Evolutionary conservation across 106 monocot species (phyloP).

Genomic region (Ottelia alismoides): DNA sequence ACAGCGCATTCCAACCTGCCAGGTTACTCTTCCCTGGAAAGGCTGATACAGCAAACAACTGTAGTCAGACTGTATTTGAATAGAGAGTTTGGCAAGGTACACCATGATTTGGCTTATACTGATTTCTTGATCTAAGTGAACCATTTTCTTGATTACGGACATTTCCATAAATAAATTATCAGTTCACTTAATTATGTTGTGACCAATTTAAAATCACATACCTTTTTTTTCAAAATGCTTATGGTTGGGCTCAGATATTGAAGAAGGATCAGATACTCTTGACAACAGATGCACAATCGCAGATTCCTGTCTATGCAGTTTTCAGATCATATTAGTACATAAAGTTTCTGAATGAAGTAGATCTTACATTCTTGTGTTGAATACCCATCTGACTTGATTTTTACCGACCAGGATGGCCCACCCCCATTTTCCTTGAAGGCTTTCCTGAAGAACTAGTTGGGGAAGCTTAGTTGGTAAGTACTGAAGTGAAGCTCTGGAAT

Average conservation of each 20-base stretch:
- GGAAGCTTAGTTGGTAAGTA: too few species aligned
- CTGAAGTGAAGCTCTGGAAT: too few species aligned
- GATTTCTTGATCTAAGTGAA: neutral
- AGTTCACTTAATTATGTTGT: too few species aligned
- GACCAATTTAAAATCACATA: too few species aligned
- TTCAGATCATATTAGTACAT: too few species aligned
- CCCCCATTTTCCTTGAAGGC: constrained; percentile 51
- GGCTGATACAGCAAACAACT: constrained; percentile 58
- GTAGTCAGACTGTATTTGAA: constrained; percentile 54
- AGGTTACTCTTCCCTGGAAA: constrained; percentile 66
- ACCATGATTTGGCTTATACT: neutral
- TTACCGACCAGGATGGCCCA: constrained; percentile 33
- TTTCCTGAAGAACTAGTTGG: constrained; percentile 47
- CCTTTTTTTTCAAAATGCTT: neutral
- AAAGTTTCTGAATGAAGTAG: neutral
- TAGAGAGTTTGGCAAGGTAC: constrained; percentile 68
- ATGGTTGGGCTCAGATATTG: too few species aligned
- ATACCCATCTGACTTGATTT: constrained; percentile 9
- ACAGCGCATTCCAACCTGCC: constrained; percentile 69
- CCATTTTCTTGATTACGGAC: neutral
- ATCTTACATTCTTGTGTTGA: too few species aligned
- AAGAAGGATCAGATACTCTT: too few species aligned
- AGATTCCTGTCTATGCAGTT: neutral
- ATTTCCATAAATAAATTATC: too few species aligned
- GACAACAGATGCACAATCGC: too few species aligned